A percentile compares a stretch with the other conserved stretches of the same genome.
These are phyloP conservation scores for Ganoderma meredithae DNA, from an alignment of 1,284 basidiomycete species.

Conservation along the genomic window DNA sequence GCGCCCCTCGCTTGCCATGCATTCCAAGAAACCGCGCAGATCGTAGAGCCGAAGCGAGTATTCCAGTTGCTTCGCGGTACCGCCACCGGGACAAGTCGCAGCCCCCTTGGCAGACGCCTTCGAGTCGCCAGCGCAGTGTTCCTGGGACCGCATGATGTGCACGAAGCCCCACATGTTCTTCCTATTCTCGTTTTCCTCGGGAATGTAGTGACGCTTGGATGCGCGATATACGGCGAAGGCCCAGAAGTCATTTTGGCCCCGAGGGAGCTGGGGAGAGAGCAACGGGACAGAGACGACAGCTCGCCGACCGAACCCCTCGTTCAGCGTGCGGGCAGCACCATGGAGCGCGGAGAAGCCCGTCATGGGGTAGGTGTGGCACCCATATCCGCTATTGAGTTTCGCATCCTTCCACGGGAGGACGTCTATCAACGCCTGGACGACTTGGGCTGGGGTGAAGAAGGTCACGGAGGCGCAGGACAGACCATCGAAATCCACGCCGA, in stretches of 20 bases:
- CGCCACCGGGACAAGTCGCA: background rate
- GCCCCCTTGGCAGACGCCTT: background rate
- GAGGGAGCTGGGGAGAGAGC: background rate
- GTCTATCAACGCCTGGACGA: constrained; percentile 14
- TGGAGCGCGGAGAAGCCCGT: constrained; percentile 6
- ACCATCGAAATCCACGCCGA: too few species aligned
- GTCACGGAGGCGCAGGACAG: background rate
- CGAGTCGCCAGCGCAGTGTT: background rate
- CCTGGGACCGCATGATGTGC: background rate
- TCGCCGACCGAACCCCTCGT: constrained; percentile 3
- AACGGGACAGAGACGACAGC: constrained; percentile 12
- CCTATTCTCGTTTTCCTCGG: too few species aligned
- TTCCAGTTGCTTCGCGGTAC: background rate
- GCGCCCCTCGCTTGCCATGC: constrained; percentile 15
- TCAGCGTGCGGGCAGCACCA: background rate
- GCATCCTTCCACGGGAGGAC: constrained; percentile 1
- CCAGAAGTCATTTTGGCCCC: constrained; percentile 15
- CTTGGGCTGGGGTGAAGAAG: constrained; percentile 19
- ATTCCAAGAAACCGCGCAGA: constrained; percentile 16
- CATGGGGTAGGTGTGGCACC: background rate
- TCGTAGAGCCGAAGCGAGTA: constrained; percentile 4
- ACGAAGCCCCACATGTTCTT: constrained; percentile 17
- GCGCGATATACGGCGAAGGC: constrained; percentile 7
- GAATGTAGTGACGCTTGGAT: too few species aligned
- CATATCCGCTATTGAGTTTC: background rate